These are phyloP conservation scores for Rhizopus microsporus DNA, from an alignment of 371 early-diverging fungal species.

Conservation along the genomic window DNA sequence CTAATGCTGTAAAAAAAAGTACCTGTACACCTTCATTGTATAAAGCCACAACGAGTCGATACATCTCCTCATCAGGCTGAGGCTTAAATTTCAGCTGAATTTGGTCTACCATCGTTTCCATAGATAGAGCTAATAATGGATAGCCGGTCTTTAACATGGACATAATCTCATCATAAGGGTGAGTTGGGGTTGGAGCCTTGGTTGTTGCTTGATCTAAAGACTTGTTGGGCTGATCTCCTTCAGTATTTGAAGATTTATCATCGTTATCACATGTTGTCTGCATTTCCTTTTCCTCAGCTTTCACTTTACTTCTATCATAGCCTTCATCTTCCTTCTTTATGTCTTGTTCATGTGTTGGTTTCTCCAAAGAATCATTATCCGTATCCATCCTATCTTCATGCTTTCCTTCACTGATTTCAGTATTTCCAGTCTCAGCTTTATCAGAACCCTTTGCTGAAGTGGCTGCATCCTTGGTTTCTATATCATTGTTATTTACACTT, in stretches of 20 bases:
- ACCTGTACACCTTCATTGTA: slow-evolving; percentile 89
- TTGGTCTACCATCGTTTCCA: slow-evolving; percentile 98
- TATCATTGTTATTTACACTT: not conserved
- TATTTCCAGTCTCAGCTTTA: slow-evolving; percentile 1
- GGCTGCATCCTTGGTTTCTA: not conserved
- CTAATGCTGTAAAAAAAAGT: not conserved
- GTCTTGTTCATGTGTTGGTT: not conserved
- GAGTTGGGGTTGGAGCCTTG: slow-evolving; percentile 27
- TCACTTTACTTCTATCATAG: not conserved
- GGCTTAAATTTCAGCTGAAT: slow-evolving; percentile 91
- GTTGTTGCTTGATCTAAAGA: not conserved
- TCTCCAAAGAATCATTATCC: not conserved
- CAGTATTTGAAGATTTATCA: not conserved
- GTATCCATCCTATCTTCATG: slow-evolving; percentile 15
- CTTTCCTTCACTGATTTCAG: slow-evolving; percentile 8
- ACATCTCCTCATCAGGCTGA: slow-evolving; percentile 94
- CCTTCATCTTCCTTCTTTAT: not conserved
- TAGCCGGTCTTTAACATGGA: slow-evolving; percentile 95
- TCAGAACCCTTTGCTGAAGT: slow-evolving; percentile 1
- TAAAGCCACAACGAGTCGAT: slow-evolving; percentile 88
- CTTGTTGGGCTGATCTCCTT: not conserved
- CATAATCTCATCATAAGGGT: slow-evolving; percentile 94
- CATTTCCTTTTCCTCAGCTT: not conserved
- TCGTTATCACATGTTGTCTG: not conserved
- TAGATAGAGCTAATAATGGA: slow-evolving; percentile 90